Percentiles rank a stretch among this genome's conserved stretches.
Evolutionary conservation across 495 filamentous ascomycete genomes (phyloP).

Genomic region (Aspergillus conjunctus): DNA sequence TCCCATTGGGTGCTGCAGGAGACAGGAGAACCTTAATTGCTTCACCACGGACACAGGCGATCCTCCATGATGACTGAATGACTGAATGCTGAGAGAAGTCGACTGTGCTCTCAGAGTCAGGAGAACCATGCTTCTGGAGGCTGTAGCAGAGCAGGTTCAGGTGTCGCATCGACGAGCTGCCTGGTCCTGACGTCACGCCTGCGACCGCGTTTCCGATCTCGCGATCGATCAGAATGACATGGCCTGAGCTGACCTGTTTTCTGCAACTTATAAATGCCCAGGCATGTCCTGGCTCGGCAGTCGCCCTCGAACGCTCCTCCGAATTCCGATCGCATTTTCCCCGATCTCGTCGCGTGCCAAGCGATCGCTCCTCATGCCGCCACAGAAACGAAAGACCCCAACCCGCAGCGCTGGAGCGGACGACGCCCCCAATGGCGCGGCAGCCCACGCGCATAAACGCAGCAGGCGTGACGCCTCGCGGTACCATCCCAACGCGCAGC

Average conservation of each 20-base stretch:
- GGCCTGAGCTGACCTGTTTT: too few species aligned
- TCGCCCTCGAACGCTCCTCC: neutral
- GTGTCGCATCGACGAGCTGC: neutral
- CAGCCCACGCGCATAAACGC: slow-evolving; percentile 22
- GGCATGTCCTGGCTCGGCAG: neutral
- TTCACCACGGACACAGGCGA: too few species aligned
- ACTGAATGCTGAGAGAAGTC: too few species aligned
- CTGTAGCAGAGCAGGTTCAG: too few species aligned
- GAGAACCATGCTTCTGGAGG: too few species aligned
- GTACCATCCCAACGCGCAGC: slow-evolving; percentile 42
- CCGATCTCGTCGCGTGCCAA: neutral
- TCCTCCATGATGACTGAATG: too few species aligned
- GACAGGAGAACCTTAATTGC: too few species aligned
- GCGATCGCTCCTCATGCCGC: slow-evolving; percentile 24
- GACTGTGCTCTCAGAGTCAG: too few species aligned
- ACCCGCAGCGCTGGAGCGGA: slow-evolving; percentile 7
- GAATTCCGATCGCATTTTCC: neutral
- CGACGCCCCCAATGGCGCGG: slow-evolving; percentile 16
- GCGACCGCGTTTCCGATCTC: neutral
- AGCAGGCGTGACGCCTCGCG: slow-evolving; percentile 24
- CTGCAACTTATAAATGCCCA: neutral
- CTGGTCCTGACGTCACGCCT: neutral
- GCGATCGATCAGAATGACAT: neutral
- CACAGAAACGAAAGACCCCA: slow-evolving; percentile 36
- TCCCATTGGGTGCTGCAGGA: too few species aligned